phyloP scores from a whole-genome alignment of 2,329 filamentous ascomycete species.

The Paramyrothecium sp. region DNA sequence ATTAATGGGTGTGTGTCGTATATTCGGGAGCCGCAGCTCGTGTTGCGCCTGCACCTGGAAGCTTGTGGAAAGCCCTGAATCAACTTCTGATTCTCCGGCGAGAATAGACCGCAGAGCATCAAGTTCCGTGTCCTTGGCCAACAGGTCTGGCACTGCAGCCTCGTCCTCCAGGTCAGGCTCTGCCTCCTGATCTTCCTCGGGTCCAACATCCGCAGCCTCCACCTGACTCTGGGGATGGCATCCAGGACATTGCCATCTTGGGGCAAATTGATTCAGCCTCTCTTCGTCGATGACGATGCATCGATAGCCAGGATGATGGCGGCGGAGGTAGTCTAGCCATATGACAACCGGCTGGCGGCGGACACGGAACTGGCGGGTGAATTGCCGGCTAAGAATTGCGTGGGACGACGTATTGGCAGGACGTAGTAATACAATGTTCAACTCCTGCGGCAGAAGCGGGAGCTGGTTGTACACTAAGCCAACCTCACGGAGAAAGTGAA shows the following conservation, averaged over 20 bases:
- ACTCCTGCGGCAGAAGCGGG: conserved; percentile 4
- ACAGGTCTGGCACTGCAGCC: conserved; percentile 8
- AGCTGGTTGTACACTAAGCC: conserved; percentile 4
- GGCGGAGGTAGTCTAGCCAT: conserved; percentile 10
- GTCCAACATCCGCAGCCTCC: conserved; percentile 3
- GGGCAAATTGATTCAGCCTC: conserved; percentile 5
- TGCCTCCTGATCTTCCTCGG: conserved; percentile 3
- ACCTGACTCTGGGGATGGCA: not conserved
- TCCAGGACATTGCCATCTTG: conserved; percentile 3
- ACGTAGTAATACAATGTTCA: conserved; percentile 5
- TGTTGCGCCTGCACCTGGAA: conserved; percentile 1
- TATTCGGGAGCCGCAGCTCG: conserved; percentile 4
- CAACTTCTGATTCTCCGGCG: conserved; percentile 2
- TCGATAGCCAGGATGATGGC: conserved; percentile 8
- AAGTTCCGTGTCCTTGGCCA: conserved; percentile 7
- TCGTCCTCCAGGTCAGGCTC: conserved; percentile 4
- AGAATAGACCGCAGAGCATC: conserved; percentile 5
- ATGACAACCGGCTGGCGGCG: not conserved
- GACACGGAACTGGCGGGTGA: conserved; percentile 3
- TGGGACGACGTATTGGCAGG: conserved; percentile 4
- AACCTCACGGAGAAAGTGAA: conserved; percentile 8
- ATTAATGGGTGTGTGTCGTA: conserved; percentile 3
- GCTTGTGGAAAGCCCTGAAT: not conserved
- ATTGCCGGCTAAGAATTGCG: conserved; percentile 4
- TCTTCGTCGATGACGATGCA: conserved; percentile 4